phyloP scores from a whole-genome alignment of 129 eudicot genomes.

The Arctium lappa region DNA sequence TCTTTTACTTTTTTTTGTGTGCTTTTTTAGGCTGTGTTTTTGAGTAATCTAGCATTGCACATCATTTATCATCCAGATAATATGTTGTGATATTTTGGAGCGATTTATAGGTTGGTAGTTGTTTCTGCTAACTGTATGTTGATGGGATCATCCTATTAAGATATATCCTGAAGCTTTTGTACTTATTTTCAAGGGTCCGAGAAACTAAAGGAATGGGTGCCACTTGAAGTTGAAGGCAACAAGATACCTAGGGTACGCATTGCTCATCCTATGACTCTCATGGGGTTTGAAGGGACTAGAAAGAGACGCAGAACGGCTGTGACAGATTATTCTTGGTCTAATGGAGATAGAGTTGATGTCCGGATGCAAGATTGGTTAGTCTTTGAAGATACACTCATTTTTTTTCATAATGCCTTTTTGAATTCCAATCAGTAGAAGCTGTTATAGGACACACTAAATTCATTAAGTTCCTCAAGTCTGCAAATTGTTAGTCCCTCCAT shows the following conservation, averaged over 20 bases:
- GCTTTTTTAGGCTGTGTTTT: not conserved
- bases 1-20: not conserved
- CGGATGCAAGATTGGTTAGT: constrained; percentile 76
- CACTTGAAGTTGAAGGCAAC: constrained; percentile 53
- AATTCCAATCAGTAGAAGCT: not conserved
- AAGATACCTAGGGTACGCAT: constrained; percentile 71
- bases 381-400: not conserved
- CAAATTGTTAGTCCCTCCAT: not conserved
- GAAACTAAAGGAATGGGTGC: constrained; percentile 63
- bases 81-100: constrained; percentile 5
- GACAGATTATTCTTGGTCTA: constrained; percentile 64
- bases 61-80: not conserved
- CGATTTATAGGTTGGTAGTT: not conserved
- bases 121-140: not conserved
- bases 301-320: constrained; percentile 81
- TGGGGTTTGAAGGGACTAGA: constrained; percentile 57
- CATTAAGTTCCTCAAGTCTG: not conserved
- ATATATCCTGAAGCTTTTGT: not conserved
- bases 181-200: constrained; percentile 42
- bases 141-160: not conserved
- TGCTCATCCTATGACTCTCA: constrained; percentile 55
- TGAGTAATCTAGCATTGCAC: not conserved
- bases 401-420: not conserved
- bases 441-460: not conserved
- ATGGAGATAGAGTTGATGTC: constrained; percentile 88